These are phyloP conservation scores for Gymnopus androsaceus DNA, from an alignment of 1,284 basidiomycete genomes.

Conservation along the genomic window DNA sequence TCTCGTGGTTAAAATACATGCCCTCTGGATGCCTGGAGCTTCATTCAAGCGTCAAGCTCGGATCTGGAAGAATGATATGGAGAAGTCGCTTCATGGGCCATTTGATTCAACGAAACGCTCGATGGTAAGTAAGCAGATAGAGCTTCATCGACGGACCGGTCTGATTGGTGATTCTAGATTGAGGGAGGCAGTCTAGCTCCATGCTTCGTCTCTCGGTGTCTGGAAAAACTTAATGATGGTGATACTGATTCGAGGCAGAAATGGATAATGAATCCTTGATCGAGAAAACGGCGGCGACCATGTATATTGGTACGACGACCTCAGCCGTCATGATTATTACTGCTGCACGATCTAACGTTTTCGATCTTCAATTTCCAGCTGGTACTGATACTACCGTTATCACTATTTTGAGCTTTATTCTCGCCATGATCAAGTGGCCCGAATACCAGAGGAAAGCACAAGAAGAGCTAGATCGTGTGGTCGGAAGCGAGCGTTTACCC, in stretches of 20 bases:
- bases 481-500: slow-evolving; percentile 4
- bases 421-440: slow-evolving; percentile 7
- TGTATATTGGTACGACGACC: slow-evolving; percentile 1
- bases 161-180: neutral
- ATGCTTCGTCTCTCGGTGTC: neutral
- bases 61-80: neutral
- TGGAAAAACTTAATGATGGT: neutral
- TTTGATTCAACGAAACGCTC: neutral
- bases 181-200: neutral
- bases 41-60: neutral
- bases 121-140: slow-evolving; percentile 5
- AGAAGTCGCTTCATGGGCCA: neutral
- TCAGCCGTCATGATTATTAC: too few species aligned
- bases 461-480: slow-evolving; percentile 10
- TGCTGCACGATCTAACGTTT: neutral
- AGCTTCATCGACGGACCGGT: too few species aligned
- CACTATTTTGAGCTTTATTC: neutral
- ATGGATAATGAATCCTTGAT: neutral
- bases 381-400: neutral
- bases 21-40: slow-evolving; percentile 11
- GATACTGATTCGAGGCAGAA: too few species aligned
- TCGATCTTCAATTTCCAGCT: neutral
- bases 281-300: neutral
- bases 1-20: slow-evolving; percentile 3
- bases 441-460: slow-evolving; percentile 9